These are phyloP conservation scores for Myxozyma monticola DNA, from an alignment of 805 yeast species.

Conservation along the genomic window DNA sequence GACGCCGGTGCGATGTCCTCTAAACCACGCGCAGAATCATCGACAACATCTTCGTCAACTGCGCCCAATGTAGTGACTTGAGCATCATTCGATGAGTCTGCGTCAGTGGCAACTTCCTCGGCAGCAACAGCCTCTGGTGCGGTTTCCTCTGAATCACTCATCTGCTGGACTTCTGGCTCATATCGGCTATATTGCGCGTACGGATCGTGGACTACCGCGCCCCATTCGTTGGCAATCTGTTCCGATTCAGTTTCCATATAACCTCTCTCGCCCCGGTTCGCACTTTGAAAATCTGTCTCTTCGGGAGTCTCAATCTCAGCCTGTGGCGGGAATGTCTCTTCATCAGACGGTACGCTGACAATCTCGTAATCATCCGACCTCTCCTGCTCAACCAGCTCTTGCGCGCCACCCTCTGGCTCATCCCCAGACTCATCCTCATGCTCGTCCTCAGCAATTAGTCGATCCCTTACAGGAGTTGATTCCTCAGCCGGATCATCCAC, in stretches of 20 bases:
- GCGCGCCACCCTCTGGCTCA: slow-evolving; percentile 2
- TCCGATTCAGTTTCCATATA: slow-evolving; percentile 3
- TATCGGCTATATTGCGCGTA: neutral
- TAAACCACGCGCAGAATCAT: neutral
- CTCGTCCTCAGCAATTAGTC: neutral
- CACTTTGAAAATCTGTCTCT: neutral
- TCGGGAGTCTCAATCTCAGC: neutral
- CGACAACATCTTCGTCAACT: neutral
- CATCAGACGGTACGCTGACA: slow-evolving; percentile 2
- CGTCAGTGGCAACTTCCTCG: neutral
- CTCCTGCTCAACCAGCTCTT: neutral
- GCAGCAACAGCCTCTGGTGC: neutral
- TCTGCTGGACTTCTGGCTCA: neutral
- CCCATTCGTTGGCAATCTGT: slow-evolving; percentile 9
- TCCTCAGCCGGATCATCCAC: slow-evolving; percentile 1
- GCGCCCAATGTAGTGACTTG: too few species aligned
- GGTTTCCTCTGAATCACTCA: neutral
- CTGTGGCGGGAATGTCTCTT: neutral
- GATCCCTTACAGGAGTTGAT: neutral
- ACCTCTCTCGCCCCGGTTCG: neutral
- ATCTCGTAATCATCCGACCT: slow-evolving; percentile 1
- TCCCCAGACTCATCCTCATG: neutral
- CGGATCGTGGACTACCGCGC: neutral
- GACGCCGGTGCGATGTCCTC: neutral
- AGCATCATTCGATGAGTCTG: neutral